These are phyloP conservation scores for Citrus unshiu DNA, from an alignment of 345 rosid species.

Conservation along the genomic window DNA sequence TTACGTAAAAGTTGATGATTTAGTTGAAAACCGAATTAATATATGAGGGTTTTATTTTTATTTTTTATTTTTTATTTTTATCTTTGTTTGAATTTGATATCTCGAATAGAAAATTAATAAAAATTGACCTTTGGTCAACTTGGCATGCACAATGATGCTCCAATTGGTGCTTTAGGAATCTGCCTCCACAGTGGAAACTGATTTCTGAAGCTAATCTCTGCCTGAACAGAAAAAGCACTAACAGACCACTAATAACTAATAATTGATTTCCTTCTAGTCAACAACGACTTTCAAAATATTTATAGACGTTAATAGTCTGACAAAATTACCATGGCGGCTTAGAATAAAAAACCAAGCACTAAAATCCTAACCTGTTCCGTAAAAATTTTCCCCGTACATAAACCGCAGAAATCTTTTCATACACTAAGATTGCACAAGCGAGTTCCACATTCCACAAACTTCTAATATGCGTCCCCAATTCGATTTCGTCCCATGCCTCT, in stretches of 20 bases:
- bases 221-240: background rate
- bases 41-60: too few relatives aligned
- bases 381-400: background rate
- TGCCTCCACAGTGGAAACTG: background rate
- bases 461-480: slow-evolving; percentile 45
- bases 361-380: slow-evolving; percentile 6
- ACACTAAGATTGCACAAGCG: background rate
- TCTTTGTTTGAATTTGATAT: too few relatives aligned
- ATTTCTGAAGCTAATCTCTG: background rate
- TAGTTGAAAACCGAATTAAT: too few relatives aligned
- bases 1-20: background rate
- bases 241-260: background rate
- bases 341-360: background rate
- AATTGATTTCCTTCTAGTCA: background rate
- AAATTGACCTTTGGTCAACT: background rate
- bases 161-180: background rate
- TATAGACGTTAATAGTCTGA: background rate
- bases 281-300: background rate
- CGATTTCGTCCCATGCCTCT: slow-evolving; percentile 48
- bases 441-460: background rate
- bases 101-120: too few relatives aligned
- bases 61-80: too few relatives aligned
- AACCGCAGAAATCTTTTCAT: background rate
- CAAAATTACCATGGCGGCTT: background rate
- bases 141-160: background rate